Evolutionary conservation across 441 rosid species (phyloP), one percentile per base, ranked within the genome.

Genomic region (Brassica hybrid): DNA sequence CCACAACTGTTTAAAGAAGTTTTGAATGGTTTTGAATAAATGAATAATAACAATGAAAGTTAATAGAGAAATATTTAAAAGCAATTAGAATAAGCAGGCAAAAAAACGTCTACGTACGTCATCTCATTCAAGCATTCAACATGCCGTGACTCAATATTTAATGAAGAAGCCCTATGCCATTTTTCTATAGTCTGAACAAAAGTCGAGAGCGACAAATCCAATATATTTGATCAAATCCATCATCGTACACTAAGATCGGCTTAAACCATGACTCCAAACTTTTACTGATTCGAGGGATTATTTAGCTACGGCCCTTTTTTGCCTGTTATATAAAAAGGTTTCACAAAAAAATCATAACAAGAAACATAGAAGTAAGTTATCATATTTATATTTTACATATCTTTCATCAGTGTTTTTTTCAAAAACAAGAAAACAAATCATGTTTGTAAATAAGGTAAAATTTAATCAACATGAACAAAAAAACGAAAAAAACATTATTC

Each of bases 51-150:
- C 60, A 56, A 0, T 8, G 60, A 57, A 19, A 10, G n/a, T 57
- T 19, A 19, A 58, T 21, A 58, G 7, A 21, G 13, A 58, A 11
- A 57, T 21, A n/a, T 48, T 45, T 5, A 48, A 59, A 23, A 23
- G 16, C 3, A 12, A 9, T 23, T 32, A 57, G 62, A 59, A 59
- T 59, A 59, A 21, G 63, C 63, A 58, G 63, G n/a, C 61, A 57
- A 34, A 18, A 27, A 57, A 57, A 58, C 63, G 63, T 21, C 11
- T 21, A 58, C 27, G 27, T 21, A 21, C 14, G 61, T 57, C 27
- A 58, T 5, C 32, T 21, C 63, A 58, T 58, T 52, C 58, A 4
- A 59, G 16, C 16, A 59, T 8, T 59, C 34, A 59, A 59, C 34
- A 58, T 59, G 63, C 32, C 63, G 11, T 58, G 14, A 21, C 62